These are phyloP conservation scores for Ascocoryne sarcoides DNA, from an alignment of 2,329 filamentous ascomycete genomes.

Conservation along the genomic window DNA sequence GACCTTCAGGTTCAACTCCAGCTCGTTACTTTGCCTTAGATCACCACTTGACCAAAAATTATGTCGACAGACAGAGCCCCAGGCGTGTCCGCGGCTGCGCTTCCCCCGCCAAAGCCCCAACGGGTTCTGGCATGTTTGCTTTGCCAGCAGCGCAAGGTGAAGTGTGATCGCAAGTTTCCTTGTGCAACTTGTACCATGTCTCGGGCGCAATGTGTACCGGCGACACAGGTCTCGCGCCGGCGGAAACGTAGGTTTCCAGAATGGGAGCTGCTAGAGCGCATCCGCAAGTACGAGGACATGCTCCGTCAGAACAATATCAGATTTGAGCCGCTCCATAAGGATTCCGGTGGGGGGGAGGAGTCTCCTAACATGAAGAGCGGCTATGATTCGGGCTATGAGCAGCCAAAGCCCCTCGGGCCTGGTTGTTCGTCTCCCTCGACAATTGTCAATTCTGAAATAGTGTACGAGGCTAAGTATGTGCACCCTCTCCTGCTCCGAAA, in stretches of 20 bases:
- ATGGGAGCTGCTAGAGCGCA: conserved; percentile 22
- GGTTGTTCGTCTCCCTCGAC: conserved; percentile 19
- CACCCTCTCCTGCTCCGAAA: background rate
- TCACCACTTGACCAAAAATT: too few species aligned
- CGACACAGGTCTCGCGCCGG: conserved; percentile 47
- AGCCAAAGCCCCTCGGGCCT: conserved; percentile 12
- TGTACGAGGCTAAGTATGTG: conserved; percentile 29
- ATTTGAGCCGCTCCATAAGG: conserved; percentile 24
- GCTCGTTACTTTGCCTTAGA: too few species aligned
- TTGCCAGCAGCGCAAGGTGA: conserved; percentile 69
- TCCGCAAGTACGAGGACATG: conserved; percentile 25
- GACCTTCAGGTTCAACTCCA: too few species aligned
- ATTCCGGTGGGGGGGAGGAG: conserved; percentile 16
- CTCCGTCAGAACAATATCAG: conserved; percentile 23
- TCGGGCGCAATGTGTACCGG: conserved; percentile 50
- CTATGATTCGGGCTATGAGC: conserved; percentile 24
- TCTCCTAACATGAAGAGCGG: conserved; percentile 11
- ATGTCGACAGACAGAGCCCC: too few species aligned
- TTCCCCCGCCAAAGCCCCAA: conserved; percentile 18
- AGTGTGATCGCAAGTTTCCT: conserved; percentile 64
- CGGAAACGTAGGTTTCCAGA: conserved; percentile 40
- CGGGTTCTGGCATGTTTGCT: conserved; percentile 49
- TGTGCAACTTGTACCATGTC: conserved; percentile 61
- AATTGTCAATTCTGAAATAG: conserved; percentile 22
- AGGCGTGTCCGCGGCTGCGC: too few species aligned